Conservation (phyloP, 1,139 yeast species). For the Tardiomyces digboiensis region DNA sequence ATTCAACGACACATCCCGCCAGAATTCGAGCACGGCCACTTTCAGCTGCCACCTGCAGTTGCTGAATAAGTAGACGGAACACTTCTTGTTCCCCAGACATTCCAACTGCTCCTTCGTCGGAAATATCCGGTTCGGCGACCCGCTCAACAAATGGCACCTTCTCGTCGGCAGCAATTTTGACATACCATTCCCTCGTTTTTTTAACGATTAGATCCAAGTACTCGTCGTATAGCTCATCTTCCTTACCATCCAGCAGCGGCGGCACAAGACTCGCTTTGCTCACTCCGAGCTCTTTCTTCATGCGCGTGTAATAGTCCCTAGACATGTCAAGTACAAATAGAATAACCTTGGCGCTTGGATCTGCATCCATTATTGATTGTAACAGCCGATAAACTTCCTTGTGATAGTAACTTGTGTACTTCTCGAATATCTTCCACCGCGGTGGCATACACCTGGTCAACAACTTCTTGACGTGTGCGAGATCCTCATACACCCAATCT, state of each 20-base stretch:
- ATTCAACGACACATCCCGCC: conserved; percentile 73
- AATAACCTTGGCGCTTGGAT: conserved; percentile 42
- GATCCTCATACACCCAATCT: conserved; percentile 80
- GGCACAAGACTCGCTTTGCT: conserved; percentile 31
- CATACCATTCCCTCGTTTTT: conserved; percentile 80
- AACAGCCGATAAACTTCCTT: conserved; percentile 53
- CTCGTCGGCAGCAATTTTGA: conserved; percentile 56
- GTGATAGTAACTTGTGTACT: conserved; percentile 61
- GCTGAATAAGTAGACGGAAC: conserved; percentile 78
- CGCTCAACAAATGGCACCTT: conserved; percentile 51
- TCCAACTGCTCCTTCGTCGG: conserved; percentile 52
- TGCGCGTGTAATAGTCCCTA: conserved; percentile 47
- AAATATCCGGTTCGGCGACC: conserved; percentile 62
- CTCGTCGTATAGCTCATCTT: conserved; percentile 56
- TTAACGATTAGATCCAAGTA: conserved; percentile 57
- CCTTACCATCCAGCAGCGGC: conserved; percentile 49
- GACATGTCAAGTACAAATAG: conserved; percentile 60
- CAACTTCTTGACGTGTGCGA: conserved; percentile 52
- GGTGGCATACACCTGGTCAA: conserved; percentile 56
- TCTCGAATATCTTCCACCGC: conserved; percentile 62
- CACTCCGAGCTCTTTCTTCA: conserved; percentile 35
- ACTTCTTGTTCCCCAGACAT: conserved; percentile 63
- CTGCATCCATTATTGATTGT: conserved; percentile 45
- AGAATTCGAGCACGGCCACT: conserved; percentile 77
- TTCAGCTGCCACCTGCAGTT: conserved; percentile 87